Conservation (phyloP, 371 early-diverging fungal genomes). For the Aphelidium insulamus region DNA sequence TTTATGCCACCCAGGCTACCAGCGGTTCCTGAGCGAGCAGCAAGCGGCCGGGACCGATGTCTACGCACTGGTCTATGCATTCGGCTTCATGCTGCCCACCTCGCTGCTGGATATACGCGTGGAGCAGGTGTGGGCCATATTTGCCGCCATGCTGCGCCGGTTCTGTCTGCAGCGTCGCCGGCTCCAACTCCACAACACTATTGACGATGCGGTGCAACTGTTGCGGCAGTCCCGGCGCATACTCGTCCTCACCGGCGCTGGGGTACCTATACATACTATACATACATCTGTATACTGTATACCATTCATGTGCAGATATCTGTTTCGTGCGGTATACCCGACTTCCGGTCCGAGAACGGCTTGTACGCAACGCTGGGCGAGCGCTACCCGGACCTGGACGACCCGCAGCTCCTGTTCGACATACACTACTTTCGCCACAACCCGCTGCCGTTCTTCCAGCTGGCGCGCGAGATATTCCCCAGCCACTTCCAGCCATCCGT, state of each 20-base stretch:
- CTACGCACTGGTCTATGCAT: background rate
- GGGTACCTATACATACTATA: conserved; percentile 15
- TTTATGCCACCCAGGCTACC: background rate
- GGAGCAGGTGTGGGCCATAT: too few relatives aligned
- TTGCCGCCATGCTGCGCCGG: too few relatives aligned
- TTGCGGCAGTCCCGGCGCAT: conserved; percentile 40
- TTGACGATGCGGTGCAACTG: conserved; percentile 47
- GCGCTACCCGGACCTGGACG: conserved; percentile 33
- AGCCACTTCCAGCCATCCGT: conserved; percentile 75
- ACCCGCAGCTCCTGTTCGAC: conserved; percentile 81
- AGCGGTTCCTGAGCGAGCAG: background rate
- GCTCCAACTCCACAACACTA: conserved; percentile 17
- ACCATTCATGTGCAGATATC: conserved; percentile 23
- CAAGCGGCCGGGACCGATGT: background rate
- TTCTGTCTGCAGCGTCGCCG: background rate
- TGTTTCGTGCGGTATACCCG: conserved; percentile 93
- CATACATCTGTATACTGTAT: conserved; percentile 2
- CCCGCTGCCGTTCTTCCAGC: conserved; percentile 13
- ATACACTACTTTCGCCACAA: conserved; percentile 56
- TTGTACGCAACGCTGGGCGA: conserved; percentile 65
- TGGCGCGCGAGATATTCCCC: conserved; percentile 50
- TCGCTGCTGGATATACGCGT: background rate
- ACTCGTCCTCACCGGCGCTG: conserved; percentile 82
- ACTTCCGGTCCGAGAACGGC: conserved; percentile 91
- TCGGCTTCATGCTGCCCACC: background rate